A percentile compares a stretch with the other conserved stretches of the same genome.
Conservation (phyloP, 2,329 filamentous ascomycete genomes). For the Neofusicoccum sp. region DNA sequence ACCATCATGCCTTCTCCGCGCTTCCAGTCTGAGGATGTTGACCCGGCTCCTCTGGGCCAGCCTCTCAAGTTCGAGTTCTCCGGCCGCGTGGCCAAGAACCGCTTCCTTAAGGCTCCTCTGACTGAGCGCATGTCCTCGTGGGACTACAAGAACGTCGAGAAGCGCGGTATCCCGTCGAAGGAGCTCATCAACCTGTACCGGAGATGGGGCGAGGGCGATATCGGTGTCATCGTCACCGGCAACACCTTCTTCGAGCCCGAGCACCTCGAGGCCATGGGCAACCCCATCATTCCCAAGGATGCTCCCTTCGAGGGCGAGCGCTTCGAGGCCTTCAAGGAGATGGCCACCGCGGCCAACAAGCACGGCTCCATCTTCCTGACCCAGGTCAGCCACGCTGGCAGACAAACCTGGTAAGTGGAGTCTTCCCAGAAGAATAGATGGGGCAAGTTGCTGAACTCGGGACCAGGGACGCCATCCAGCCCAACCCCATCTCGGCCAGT, state of each 20-base stretch:
- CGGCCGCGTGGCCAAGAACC: constrained; percentile 58
- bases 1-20: constrained; percentile 26
- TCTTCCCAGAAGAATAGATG: neutral
- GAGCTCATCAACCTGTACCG: constrained; percentile 55
- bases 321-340: constrained; percentile 58
- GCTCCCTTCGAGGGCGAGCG: constrained; percentile 55
- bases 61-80: constrained; percentile 48
- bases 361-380: constrained; percentile 58
- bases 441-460: neutral
- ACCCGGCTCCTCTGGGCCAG: constrained; percentile 42
- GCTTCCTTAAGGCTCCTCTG: constrained; percentile 67
- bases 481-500: constrained; percentile 47
- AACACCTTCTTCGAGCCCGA: constrained; percentile 49
- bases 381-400: constrained; percentile 64
- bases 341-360: constrained; percentile 56
- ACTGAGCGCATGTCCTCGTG: constrained; percentile 63
- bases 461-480: constrained; percentile 38
- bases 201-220: constrained; percentile 53
- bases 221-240: constrained; percentile 58
- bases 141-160: constrained; percentile 52
- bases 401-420: constrained; percentile 44
- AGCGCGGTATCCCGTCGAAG: constrained; percentile 55
- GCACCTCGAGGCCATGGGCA: constrained; percentile 58
- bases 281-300: constrained; percentile 58
- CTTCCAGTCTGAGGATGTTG: constrained; percentile 42